Base-by-base conservation (phyloP, 345 rosid genomes). In the Capsella bursapastoris region DNA sequence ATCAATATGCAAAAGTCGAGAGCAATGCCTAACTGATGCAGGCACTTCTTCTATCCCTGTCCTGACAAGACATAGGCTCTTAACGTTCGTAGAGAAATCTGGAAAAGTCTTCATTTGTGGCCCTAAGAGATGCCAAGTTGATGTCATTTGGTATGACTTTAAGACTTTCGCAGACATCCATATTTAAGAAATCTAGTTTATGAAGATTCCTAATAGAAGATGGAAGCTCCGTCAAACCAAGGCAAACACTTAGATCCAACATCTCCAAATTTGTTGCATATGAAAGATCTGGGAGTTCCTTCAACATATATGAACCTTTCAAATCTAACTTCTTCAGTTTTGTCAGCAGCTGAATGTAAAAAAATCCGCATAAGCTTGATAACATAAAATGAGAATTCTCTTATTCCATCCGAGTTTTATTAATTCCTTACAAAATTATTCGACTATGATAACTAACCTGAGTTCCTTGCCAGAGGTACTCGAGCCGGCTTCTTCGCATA, bases 251-350 rank as follows among this genome's bases (percentile, higher is more conserved):
- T n/a, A 82, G 27, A 2, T 16, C 0, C 18, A 78, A 2, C 4
- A 6, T 32, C 34, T 60, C 75, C 44, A 82, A 40, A 13, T 47
- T 73, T 18, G 31, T 15, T 2, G 76, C 76, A 12, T 18, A 1
- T 37, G 80, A 75, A 8, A 72, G 50, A 44, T 79, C 50, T 7
- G 76, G 66, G 9, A 76, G 61, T 66, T 16, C 55, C 0, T 15
- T 62, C 49, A 82, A 40, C 8, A 7, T 5, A 34, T 6, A 6
- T 6, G 38, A 34, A 6, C 8, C 6, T 1, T 6, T 6, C 38
- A 34, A 34, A 34, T 34, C 38, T 8, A 34, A 6, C 38, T 34
- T 34, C 38, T 34, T 34, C 8, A 34, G 38, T 6, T 34, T 34
- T 8, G 38, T 34, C 38, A 34, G 8, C 8, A 6, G 7, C 38